Evolutionary conservation across 225 moss, liverwort and hornwort species (phyloP).

Genomic region (Sphagnum contortum): DNA sequence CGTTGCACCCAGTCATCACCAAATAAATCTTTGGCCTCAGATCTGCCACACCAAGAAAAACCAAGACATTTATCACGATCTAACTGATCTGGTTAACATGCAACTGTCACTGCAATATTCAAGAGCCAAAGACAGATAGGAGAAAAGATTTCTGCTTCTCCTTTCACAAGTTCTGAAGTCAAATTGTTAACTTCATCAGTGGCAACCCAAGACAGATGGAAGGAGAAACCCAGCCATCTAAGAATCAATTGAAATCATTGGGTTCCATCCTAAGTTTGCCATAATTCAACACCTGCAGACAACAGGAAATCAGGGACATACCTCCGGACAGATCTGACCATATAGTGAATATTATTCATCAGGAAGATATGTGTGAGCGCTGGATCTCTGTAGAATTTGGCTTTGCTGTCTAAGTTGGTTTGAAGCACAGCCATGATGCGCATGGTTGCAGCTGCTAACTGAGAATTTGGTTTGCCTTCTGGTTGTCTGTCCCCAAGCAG

Average conservation of each 20-base stretch:
- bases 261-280: too few species aligned
- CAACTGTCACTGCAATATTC: too few species aligned
- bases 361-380: constrained; percentile 74
- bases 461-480: constrained; percentile 19
- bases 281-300: too few species aligned
- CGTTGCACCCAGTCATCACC: constrained; percentile 89
- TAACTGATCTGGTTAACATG: too few species aligned
- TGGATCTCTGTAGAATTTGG: constrained; percentile 69
- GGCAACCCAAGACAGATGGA: too few species aligned
- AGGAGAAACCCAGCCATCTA: too few species aligned
- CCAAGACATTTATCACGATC: too few species aligned
- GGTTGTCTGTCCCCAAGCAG: constrained; percentile 40
- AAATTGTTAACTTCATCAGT: background rate
- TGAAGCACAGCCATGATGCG: constrained; percentile 69
- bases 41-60: constrained; percentile 17
- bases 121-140: too few species aligned
- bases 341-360: constrained; percentile 87
- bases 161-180: background rate
- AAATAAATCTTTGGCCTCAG: constrained; percentile 65
- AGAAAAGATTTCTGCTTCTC: too few species aligned
- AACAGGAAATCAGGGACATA: constrained; percentile 2
- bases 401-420: constrained; percentile 68
- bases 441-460: constrained; percentile 62
- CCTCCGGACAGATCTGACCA: constrained; percentile 72
- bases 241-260: too few species aligned